Evolutionary conservation across 306 rosid species (phyloP).

Genomic region (Castanospermum australe): DNA sequence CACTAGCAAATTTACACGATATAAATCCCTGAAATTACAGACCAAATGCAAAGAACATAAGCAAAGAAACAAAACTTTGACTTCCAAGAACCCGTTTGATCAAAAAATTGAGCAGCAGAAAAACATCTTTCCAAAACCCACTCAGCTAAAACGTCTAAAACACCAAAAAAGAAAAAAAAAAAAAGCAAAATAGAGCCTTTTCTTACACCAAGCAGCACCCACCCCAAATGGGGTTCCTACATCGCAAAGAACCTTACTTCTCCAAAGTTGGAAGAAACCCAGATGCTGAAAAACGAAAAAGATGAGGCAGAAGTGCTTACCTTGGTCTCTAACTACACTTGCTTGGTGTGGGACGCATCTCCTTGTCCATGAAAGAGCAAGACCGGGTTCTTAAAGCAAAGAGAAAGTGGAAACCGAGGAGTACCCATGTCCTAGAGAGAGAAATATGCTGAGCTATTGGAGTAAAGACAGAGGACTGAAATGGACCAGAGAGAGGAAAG

Average conservation of each 20-base stretch:
- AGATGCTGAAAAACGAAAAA: neutral
- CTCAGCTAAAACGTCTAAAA: neutral
- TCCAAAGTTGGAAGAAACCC: neutral
- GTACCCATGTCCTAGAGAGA: conserved; percentile 30
- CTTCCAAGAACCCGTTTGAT: neutral
- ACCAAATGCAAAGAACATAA: neutral
- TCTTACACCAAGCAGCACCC: neutral
- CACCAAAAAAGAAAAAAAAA: neutral
- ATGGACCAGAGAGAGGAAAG: conserved; percentile 43
- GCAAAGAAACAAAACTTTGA: neutral
- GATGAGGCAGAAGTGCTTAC: conserved; percentile 22
- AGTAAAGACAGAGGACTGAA: conserved; percentile 9
- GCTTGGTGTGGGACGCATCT: conserved; percentile 43
- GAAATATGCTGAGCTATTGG: conserved; percentile 18
- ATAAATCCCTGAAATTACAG: neutral
- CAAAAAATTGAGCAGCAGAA: neutral
- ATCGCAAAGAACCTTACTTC: neutral
- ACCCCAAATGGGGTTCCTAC: neutral
- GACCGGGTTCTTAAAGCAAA: conserved; percentile 19
- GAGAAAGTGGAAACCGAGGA: conserved; percentile 18
- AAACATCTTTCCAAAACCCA: neutral
- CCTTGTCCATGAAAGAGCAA: conserved; percentile 33
- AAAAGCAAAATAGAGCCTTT: neutral
- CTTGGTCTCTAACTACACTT: conserved; percentile 10
- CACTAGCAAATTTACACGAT: neutral